phyloP scores from a whole-genome alignment of 768 basidiomycete species.

The Trametes cubensis region DNA sequence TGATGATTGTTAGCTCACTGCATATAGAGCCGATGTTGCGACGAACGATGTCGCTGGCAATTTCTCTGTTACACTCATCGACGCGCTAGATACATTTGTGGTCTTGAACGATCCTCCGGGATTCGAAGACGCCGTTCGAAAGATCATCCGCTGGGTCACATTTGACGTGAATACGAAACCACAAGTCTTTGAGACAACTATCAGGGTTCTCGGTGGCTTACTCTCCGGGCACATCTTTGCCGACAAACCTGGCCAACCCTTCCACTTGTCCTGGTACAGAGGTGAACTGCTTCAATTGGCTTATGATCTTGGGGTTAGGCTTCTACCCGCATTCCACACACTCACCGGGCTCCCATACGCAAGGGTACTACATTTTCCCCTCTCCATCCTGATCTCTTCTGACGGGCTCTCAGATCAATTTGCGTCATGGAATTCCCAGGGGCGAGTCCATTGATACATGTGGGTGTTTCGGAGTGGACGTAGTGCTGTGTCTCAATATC shows the following conservation, averaged over 20 bases:
- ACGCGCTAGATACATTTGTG: conserved; percentile 87
- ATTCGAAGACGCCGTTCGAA: conserved; percentile 83
- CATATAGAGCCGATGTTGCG: conserved; percentile 63
- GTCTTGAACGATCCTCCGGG: conserved; percentile 77
- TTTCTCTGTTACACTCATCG: conserved; percentile 82
- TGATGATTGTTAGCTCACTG: too few relatives aligned
- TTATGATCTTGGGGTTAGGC: conserved; percentile 79
- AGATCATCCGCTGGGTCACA: conserved; percentile 79
- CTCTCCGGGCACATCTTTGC: conserved; percentile 85
- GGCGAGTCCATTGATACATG: conserved; percentile 87
- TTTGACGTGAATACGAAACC: conserved; percentile 95
- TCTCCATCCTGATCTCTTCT: conserved; percentile 15
- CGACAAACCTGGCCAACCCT: conserved; percentile 62
- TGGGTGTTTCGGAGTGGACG: conserved; percentile 41
- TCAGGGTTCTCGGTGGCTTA: conserved; percentile 89
- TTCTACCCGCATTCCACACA: conserved; percentile 90
- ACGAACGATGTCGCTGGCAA: conserved; percentile 95
- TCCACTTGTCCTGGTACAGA: conserved; percentile 82
- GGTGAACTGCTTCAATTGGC: conserved; percentile 82
- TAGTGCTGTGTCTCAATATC: neutral
- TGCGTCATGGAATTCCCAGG: conserved; percentile 72
- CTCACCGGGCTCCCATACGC: conserved; percentile 92
- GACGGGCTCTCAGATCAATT: conserved; percentile 62
- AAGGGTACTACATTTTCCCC: conserved; percentile 51
- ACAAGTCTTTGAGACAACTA: conserved; percentile 98